phyloP scores from a whole-genome alignment of 177 flowering plant genomes.

The Vitis hybrid region DNA sequence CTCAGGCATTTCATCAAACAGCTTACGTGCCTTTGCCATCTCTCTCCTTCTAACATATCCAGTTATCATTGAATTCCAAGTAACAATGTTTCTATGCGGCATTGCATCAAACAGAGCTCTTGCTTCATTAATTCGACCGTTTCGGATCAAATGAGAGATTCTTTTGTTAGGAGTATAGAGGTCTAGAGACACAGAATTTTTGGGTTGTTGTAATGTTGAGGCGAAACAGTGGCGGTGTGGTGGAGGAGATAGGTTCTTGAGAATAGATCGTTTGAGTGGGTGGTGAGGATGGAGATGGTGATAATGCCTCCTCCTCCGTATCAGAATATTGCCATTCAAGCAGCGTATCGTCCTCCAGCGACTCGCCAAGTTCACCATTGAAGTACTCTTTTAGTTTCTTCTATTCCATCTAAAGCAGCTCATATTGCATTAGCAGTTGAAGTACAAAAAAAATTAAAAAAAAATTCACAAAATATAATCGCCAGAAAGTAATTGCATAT shows the following conservation, averaged over 20 bases:
- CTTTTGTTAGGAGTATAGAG: slow-evolving; percentile 20
- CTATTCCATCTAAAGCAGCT: too few relatives aligned
- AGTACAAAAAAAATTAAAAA: too few relatives aligned
- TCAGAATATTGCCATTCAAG: not conserved
- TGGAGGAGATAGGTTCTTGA: not conserved
- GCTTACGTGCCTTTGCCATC: slow-evolving; percentile 29
- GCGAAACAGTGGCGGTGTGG: not conserved
- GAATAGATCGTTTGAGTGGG: not conserved
- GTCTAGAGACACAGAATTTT: not conserved
- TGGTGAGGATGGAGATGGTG: not conserved
- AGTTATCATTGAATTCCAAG: slow-evolving; percentile 40
- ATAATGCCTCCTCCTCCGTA: not conserved
- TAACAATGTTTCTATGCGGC: slow-evolving; percentile 19
- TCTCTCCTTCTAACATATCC: slow-evolving; percentile 28
- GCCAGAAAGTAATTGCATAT: too few relatives aligned
- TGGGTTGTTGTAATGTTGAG: slow-evolving; percentile 1
- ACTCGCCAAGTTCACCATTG: not conserved
- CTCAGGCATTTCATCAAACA: slow-evolving; percentile 37
- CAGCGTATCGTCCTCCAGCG: not conserved
- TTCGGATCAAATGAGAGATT: slow-evolving; percentile 26
- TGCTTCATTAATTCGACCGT: slow-evolving; percentile 28
- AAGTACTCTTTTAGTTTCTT: not conserved
- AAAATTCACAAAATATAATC: too few relatives aligned
- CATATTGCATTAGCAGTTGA: too few relatives aligned
- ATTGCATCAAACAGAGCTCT: slow-evolving; percentile 23